Percentiles rank a stretch among this genome's conserved stretches.
Evolutionary conservation across 2,329 filamentous ascomycete genomes (phyloP).

Genomic region (Lachnellula willkommii): DNA sequence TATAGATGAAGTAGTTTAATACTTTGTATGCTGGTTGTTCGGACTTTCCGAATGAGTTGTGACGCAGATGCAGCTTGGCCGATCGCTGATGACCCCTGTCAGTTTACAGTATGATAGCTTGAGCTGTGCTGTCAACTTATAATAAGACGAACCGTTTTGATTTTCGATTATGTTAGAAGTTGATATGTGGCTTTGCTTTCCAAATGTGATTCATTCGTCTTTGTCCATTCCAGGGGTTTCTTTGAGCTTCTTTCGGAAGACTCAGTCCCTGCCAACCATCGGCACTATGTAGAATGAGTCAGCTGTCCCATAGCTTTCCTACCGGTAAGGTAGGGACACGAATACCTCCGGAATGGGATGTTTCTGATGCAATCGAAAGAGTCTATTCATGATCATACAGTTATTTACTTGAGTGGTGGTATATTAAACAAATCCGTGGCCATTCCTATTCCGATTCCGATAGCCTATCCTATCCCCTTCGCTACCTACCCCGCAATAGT

Average conservation of each 20-base stretch:
- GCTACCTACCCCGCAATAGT: constrained; percentile 6
- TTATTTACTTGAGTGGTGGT: constrained; percentile 3
- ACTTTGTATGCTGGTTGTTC: background rate
- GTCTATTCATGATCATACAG: constrained; percentile 4
- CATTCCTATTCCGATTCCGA: constrained; percentile 9
- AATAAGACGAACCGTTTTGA: no score
- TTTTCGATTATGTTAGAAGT: no score
- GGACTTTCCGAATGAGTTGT: background rate
- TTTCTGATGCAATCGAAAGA: background rate
- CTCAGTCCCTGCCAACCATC: background rate
- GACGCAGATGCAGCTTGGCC: background rate
- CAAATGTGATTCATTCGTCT: background rate
- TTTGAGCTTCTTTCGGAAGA: background rate
- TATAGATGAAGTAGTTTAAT: background rate
- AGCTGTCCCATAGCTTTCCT: no score
- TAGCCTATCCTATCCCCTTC: background rate
- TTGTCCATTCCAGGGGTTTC: background rate
- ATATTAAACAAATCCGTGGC: constrained; percentile 19
- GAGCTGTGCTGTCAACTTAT: no score
- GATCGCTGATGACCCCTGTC: background rate
- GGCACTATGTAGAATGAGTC: no score
- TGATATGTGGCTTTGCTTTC: background rate
- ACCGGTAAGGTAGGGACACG: background rate
- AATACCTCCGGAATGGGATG: no score
- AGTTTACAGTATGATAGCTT: background rate